A percentile compares a stretch with the other conserved stretches of the same genome.
phyloP scores from a whole-genome alignment of 2,329 filamentous ascomycete genomes.

The Exophiala spinifera region DNA sequence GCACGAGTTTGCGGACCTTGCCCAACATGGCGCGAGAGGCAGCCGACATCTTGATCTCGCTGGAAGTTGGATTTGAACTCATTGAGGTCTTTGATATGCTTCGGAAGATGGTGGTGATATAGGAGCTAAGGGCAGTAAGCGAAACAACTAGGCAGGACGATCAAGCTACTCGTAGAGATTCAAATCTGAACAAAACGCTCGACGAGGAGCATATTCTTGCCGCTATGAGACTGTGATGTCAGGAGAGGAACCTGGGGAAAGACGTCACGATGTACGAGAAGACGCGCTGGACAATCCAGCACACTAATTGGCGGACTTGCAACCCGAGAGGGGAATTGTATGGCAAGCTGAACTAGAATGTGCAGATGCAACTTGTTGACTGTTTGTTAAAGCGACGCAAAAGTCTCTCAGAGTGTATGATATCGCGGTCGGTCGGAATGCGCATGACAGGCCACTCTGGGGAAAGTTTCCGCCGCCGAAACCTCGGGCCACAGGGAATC shows the following conservation, averaged over 20 bases:
- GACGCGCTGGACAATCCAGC: neutral
- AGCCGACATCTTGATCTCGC: slow-evolving; percentile 54
- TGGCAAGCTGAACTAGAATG: neutral
- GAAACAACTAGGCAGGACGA: neutral
- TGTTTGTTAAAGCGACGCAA: too few species aligned
- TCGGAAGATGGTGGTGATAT: neutral
- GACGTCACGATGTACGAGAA: slow-evolving; percentile 13
- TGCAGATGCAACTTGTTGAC: too few species aligned
- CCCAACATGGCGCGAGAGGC: slow-evolving; percentile 71
- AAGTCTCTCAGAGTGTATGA: too few species aligned
- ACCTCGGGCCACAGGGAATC: too few species aligned
- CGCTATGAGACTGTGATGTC: slow-evolving; percentile 13
- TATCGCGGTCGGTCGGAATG: too few species aligned
- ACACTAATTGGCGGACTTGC: neutral
- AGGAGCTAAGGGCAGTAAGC: neutral
- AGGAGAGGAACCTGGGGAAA: neutral
- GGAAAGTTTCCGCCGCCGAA: too few species aligned
- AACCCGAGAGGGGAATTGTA: neutral
- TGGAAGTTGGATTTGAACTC: slow-evolving; percentile 17
- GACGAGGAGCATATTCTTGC: neutral
- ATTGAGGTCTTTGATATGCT: slow-evolving; percentile 3
- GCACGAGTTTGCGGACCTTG: slow-evolving; percentile 85
- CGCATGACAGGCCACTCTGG: too few species aligned
- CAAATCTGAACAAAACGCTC: neutral
- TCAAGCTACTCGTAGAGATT: neutral